Evolutionary conservation across 1,284 basidiomycete genomes (phyloP).

Genomic region (Pascua sp.): DNA sequence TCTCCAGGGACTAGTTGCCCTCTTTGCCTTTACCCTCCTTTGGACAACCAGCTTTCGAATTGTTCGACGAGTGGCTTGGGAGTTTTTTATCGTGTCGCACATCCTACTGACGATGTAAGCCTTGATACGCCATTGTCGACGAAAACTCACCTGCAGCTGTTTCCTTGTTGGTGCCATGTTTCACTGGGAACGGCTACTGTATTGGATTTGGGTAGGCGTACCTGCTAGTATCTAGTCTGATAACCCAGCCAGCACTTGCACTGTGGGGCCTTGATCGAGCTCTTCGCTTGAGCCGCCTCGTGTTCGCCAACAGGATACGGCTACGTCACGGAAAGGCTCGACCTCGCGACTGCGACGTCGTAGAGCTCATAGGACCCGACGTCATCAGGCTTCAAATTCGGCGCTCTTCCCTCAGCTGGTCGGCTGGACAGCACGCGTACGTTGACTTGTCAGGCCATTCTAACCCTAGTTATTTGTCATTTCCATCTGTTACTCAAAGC

Average conservation of each 20-base stretch:
- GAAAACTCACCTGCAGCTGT: slow-evolving; percentile 13
- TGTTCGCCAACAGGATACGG: too few relatives aligned
- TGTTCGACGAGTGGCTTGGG: slow-evolving; percentile 51
- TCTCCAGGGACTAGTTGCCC: slow-evolving; percentile 28
- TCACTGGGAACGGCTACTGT: slow-evolving; percentile 34
- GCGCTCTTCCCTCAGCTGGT: slow-evolving; percentile 54
- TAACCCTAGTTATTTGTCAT: slow-evolving; percentile 33
- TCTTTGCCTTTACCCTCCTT: slow-evolving; percentile 50
- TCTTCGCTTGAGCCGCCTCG: slow-evolving; percentile 54
- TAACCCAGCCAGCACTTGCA: slow-evolving; percentile 29
- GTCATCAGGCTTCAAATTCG: slow-evolving; percentile 56
- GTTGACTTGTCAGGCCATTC: slow-evolving; percentile 6
- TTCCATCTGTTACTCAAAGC: slow-evolving; percentile 31
- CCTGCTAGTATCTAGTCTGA: not conserved
- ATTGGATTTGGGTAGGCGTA: slow-evolving; percentile 37
- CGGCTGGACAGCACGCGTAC: slow-evolving; percentile 57
- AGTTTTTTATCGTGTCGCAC: slow-evolving; percentile 56
- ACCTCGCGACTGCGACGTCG: slow-evolving; percentile 24
- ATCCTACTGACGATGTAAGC: slow-evolving; percentile 50
- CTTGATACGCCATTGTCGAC: not conserved
- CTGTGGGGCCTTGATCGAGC: slow-evolving; percentile 59
- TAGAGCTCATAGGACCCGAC: slow-evolving; percentile 53
- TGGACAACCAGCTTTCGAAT: slow-evolving; percentile 51
- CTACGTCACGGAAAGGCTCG: not conserved
- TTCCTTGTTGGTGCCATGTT: slow-evolving; percentile 39